These are phyloP conservation scores for Tylopilus subfusipes DNA, from an alignment of 768 basidiomycete genomes.

Conservation along the genomic window DNA sequence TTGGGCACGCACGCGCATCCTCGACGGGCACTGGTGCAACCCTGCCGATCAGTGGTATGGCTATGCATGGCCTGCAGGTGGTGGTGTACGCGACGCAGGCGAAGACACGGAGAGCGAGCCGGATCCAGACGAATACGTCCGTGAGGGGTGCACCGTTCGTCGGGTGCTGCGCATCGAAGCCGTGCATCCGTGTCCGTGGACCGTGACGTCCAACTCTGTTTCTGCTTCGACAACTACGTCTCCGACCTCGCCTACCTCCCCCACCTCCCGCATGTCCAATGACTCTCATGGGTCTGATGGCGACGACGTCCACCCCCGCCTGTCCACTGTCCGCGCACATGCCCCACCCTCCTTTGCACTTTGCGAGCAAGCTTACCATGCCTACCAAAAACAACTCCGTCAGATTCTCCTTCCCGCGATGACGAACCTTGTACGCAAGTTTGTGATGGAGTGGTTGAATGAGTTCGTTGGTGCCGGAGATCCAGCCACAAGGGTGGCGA, in stretches of 20 bases:
- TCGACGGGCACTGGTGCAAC: conserved; percentile 74
- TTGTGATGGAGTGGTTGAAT: conserved; percentile 60
- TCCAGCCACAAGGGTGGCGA: conserved; percentile 52
- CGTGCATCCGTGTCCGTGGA: conserved; percentile 64
- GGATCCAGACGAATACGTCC: conserved; percentile 22
- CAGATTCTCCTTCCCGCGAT: conserved; percentile 61
- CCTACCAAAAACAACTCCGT: conserved; percentile 57
- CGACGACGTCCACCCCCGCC: conserved; percentile 44
- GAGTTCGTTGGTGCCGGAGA: conserved; percentile 41
- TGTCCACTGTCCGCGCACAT: conserved; percentile 44
- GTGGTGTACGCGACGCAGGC: conserved; percentile 29
- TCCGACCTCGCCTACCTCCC: conserved; percentile 21
- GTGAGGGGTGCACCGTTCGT: conserved; percentile 16
- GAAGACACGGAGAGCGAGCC: conserved; percentile 30
- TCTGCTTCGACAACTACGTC: conserved; percentile 7
- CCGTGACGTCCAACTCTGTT: conserved; percentile 23
- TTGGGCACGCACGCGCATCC: conserved; percentile 66
- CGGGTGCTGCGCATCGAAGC: conserved; percentile 24
- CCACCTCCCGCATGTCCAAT: conserved; percentile 16
- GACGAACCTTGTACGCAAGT: conserved; percentile 61
- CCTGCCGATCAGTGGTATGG: conserved; percentile 70
- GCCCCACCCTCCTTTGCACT: conserved; percentile 59
- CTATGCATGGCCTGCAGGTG: conserved; percentile 38
- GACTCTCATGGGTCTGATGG: not conserved
- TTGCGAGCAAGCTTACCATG: conserved; percentile 61